Evolutionary conservation across 1,139 yeast genomes (phyloP).

Genomic region (Groenewaldozyma auringiensis): DNA sequence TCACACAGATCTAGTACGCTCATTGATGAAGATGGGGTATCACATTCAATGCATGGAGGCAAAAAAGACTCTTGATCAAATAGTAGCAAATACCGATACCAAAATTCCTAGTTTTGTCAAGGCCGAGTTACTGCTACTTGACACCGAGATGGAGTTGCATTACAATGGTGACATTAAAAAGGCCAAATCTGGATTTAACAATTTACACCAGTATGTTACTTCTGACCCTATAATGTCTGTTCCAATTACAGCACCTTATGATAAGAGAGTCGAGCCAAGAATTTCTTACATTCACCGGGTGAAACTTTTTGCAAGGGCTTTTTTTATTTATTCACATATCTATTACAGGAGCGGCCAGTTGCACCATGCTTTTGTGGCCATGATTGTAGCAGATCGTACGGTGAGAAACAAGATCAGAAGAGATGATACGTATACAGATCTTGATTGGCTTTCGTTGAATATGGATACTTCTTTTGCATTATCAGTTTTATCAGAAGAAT

Average conservation of each 20-base stretch:
- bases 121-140: background rate
- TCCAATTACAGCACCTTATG: background rate
- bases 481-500: constrained; percentile 19
- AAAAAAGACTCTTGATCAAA: too few relatives aligned
- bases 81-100: background rate
- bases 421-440: background rate
- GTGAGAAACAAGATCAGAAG: background rate
- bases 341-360: background rate
- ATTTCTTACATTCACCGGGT: background rate
- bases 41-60: background rate
- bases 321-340: constrained; percentile 17
- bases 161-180: background rate
- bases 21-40: background rate
- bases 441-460: background rate
- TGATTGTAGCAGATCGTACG: background rate
- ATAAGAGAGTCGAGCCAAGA: background rate
- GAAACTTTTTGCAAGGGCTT: constrained; percentile 6
- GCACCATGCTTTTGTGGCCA: background rate
- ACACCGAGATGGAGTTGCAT: background rate
- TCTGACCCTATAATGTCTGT: background rate
- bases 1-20: background rate
- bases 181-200: background rate
- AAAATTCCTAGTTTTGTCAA: background rate
- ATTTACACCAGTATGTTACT: background rate
- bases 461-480: constrained; percentile 5